These are phyloP conservation scores for Kazachstania africana DNA, from an alignment of 805 yeast genomes.

Conservation along the genomic window DNA sequence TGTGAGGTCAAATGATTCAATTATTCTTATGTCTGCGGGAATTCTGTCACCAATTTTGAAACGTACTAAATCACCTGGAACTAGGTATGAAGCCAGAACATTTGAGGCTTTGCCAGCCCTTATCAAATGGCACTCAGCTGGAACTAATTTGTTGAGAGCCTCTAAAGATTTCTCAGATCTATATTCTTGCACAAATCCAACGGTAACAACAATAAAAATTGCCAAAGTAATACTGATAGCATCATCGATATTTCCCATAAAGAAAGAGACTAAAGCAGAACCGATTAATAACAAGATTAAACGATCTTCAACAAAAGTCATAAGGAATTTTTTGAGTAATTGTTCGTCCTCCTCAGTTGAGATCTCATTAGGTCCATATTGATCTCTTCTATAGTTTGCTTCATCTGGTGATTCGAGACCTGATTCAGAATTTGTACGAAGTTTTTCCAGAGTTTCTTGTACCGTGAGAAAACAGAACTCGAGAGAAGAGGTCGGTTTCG, in stretches of 20 bases:
- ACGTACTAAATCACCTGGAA: slow-evolving; percentile 91
- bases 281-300: slow-evolving; percentile 79
- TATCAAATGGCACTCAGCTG: slow-evolving; percentile 90
- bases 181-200: slow-evolving; percentile 95
- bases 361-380: slow-evolving; percentile 77
- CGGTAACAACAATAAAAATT: slow-evolving; percentile 84
- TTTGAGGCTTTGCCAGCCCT: slow-evolving; percentile 69
- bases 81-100: slow-evolving; percentile 77
- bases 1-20: slow-evolving; percentile 64
- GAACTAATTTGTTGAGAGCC: slow-evolving; percentile 85
- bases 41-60: slow-evolving; percentile 89
- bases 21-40: slow-evolving; percentile 87
- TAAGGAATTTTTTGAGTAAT: slow-evolving; percentile 56
- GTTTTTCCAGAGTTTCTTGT: slow-evolving; percentile 50
- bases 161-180: slow-evolving; percentile 89
- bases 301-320: slow-evolving; percentile 83
- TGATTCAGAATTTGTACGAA: slow-evolving; percentile 44
- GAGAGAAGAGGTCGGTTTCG: slow-evolving; percentile 43
- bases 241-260: slow-evolving; percentile 95
- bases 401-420: slow-evolving; percentile 69
- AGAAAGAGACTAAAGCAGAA: slow-evolving; percentile 73
- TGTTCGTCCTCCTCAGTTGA: slow-evolving; percentile 65
- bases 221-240: slow-evolving; percentile 91
- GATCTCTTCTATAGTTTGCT: slow-evolving; percentile 52
- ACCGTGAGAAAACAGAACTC: slow-evolving; percentile 49